A percentile compares a stretch with the other conserved stretches of the same genome.
Conservation (phyloP, 805 yeast genomes). For the Isabelozyma gotoi region DNA sequence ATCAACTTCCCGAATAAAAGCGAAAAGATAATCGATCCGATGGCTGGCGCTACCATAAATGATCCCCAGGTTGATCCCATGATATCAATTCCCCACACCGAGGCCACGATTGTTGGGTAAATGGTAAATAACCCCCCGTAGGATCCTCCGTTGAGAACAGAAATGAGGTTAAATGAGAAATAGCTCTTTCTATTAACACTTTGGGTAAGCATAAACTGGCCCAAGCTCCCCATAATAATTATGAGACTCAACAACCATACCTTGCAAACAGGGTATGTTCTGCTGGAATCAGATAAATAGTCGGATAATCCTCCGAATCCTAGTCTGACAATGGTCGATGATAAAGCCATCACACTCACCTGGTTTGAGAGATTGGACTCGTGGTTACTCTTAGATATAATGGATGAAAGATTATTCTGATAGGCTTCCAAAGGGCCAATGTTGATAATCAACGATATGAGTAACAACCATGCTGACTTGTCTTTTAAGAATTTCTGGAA, state of each 20-base stretch:
- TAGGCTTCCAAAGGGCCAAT: slow-evolving; percentile 86
- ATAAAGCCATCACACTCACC: slow-evolving; percentile 60
- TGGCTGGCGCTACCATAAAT: slow-evolving; percentile 84
- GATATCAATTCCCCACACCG: slow-evolving; percentile 83
- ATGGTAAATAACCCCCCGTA: slow-evolving; percentile 87
- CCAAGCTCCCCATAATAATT: slow-evolving; percentile 28
- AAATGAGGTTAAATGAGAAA: slow-evolving; percentile 20
- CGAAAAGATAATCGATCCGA: slow-evolving; percentile 72
- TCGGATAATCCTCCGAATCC: slow-evolving; percentile 71
- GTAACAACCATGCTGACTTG: slow-evolving; percentile 61
- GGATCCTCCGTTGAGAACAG: slow-evolving; percentile 61
- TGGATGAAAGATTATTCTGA: slow-evolving; percentile 78
- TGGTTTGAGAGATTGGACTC: slow-evolving; percentile 37
- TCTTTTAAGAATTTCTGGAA: slow-evolving; percentile 47
- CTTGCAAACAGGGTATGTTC: slow-evolving; percentile 28
- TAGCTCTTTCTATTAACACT: slow-evolving; percentile 13
- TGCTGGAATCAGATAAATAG: slow-evolving; percentile 35
- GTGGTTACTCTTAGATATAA: slow-evolving; percentile 30
- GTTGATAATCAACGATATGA: slow-evolving; percentile 60
- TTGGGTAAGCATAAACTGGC: slow-evolving; percentile 19
- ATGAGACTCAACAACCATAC: slow-evolving; percentile 31
- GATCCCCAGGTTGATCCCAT: slow-evolving; percentile 94
- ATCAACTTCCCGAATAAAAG: slow-evolving; percentile 64
- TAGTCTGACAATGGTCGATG: slow-evolving; percentile 72
- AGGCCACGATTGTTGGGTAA: slow-evolving; percentile 80